Base-by-base conservation (phyloP, 2,329 filamentous ascomycete species). In the Dryadomyces quercus-mongolicae region DNA sequence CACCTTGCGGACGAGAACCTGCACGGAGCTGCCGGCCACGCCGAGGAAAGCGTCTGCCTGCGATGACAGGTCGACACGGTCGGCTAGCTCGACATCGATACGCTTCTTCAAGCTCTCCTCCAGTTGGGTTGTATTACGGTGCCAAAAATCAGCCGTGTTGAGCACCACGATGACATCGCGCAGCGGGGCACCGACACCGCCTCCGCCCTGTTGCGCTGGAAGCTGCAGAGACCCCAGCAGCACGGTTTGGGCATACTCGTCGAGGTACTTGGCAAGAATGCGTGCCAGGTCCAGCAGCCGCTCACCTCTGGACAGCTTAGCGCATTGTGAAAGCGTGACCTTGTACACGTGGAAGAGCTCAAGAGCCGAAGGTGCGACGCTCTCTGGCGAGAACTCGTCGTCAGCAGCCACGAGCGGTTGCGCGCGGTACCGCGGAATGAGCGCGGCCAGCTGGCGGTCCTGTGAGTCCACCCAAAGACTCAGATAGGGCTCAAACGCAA, bases 331-430 rank as follows among this genome's bases (percentile, higher is more conserved):
- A 40, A 98, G 72, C 0, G 89, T 92, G 56, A 92, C 80, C 57
- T 95, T 89, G 71, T 98, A 98, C 66, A 96, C 95, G 63, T 95
- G 89, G 70, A 98, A 98, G 0, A 98, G 79, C 65, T 98, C 93
- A 48, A 95, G 96, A 3, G 93, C 95, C 0, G 93, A 97, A 1
- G 86, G 77, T 55, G 96, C 92, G 55, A 98, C 92, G 47, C 88
- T 83, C 66, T 95, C 88, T 0, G 87, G 76, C 45, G 88, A 88
- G 67, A 97, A 97, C 54, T 98, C 93, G 62, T 98, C 93, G 60
- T 96, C 93, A 0, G 79, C 73, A 3, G 88, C 82, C 44, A 90
- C 77, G 2, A 95, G 76, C 0, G 89, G 86, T 61, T 95, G 89
- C 56, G 78, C 80, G 60, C 86, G 88, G 69, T 97, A 97, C 66